Percentiles rank a stretch among this genome's conserved stretches.
Evolutionary conservation across 2,329 filamentous ascomycete genomes (phyloP).

Genomic region (Parascedosporium putredinis): DNA sequence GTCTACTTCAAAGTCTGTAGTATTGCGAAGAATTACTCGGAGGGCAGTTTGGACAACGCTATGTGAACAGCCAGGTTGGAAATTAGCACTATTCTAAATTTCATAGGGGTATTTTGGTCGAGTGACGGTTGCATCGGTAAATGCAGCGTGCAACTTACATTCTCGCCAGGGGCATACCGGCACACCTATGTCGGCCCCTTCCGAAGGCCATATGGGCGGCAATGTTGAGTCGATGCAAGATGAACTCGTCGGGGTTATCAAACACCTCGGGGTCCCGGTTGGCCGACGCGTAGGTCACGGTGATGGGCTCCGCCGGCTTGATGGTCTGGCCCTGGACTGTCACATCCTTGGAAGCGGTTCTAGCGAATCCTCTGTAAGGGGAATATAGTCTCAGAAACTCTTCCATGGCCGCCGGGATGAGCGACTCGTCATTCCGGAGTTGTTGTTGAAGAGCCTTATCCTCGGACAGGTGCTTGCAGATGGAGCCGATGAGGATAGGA

Average conservation of each 20-base stretch:
- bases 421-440: conserved; percentile 11
- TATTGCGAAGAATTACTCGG: conserved; percentile 11
- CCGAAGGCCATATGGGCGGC: conserved; percentile 14
- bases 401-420: conserved; percentile 14
- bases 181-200: conserved; percentile 14
- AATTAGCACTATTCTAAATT: no score
- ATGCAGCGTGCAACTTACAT: conserved; percentile 11
- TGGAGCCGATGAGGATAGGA: conserved; percentile 13
- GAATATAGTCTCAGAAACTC: conserved; percentile 15
- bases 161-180: conserved; percentile 14
- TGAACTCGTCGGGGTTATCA: conserved; percentile 13
- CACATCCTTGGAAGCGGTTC: conserved; percentile 11
- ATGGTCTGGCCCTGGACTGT: conserved; percentile 11
- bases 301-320: conserved; percentile 12
- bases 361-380: conserved; percentile 14
- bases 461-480: conserved; percentile 13
- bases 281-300: conserved; percentile 13
- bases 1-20: conserved; percentile 12
- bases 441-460: conserved; percentile 11
- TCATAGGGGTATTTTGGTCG: neutral
- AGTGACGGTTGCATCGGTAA: neutral
- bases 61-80: no score
- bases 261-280: conserved; percentile 14
- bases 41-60: conserved; percentile 11
- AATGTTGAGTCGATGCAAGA: conserved; percentile 13